Evolutionary conservation across 805 yeast species (phyloP), one percentile per base, ranked within the genome.

Genomic region (Candida nonsorbophila): DNA sequence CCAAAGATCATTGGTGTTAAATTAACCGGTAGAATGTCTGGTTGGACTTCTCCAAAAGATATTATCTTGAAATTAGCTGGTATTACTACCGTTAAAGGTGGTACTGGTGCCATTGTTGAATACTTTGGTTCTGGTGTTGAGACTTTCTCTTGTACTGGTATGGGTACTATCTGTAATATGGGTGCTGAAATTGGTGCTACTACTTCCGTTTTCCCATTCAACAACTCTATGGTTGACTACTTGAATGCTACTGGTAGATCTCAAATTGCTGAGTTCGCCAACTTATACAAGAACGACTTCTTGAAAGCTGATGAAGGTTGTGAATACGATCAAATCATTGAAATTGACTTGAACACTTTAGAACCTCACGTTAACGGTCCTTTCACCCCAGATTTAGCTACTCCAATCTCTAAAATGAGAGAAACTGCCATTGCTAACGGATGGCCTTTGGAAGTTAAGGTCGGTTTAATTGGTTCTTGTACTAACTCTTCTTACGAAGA

Each of bases 121-220:
- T 88, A 88, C 72, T 88, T 81, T 53, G 97, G 97, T 61, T 87
- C 80, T 32, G 97, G 97, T 74, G 88, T 88, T 33, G 76, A 82
- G 51, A 74, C 90, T 36, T 80, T 88, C 62, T 84, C 95, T 28
- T 86, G 95, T 66, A 90, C 97, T 29, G 97, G 97, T 75, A 88
- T 88, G 97, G 97, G 94, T 58, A 88, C 97, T 49, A 88, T 88
- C 67, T 88, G 97, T 76, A 88, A 88, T 67, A 88, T 88, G 97
- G 97, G 97, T 73, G 97, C 97, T 45, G 97, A 88, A 69, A 87
- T 88, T 47, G 97, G 97, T 69, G 97, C 97, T 38, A 88, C 97
- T 40, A 88, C 97, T 34, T 88, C 97, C 27, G 85, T 84, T 38
- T 88, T 88, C 94, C 97, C 97, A 59, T 87, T 74, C 84, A 87